Evolutionary conservation across 352 stramenopile species (phyloP).

Genomic region (Aphanomyces astaci): DNA sequence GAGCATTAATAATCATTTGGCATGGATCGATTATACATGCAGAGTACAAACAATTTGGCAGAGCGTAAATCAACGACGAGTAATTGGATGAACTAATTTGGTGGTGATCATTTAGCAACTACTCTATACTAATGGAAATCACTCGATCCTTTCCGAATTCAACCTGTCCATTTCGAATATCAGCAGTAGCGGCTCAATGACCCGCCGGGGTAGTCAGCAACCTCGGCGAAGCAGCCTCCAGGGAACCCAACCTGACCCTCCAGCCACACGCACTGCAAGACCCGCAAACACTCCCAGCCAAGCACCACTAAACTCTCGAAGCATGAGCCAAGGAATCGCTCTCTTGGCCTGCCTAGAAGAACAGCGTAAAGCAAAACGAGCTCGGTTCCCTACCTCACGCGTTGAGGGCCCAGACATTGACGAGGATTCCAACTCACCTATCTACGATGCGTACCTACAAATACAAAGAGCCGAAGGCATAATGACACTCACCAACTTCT

Average conservation of each 20-base stretch:
- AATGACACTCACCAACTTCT: slow-evolving; percentile 1
- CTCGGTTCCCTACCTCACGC: neutral
- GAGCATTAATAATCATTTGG: neutral
- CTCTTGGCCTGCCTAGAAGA: neutral
- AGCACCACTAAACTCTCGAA: neutral
- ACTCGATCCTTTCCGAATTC: neutral
- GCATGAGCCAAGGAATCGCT: neutral
- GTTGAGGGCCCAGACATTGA: neutral
- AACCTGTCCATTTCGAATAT: neutral
- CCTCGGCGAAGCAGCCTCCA: neutral
- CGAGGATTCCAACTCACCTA: neutral
- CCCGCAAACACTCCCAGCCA: neutral
- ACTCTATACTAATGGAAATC: neutral
- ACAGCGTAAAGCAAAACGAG: neutral
- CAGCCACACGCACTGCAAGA: neutral
- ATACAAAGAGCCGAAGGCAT: neutral
- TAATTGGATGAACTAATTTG: neutral
- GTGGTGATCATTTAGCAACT: neutral
- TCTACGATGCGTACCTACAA: slow-evolving; percentile 8
- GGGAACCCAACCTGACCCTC: neutral
- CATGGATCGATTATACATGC: neutral
- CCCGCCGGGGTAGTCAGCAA: neutral
- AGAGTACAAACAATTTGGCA: neutral
- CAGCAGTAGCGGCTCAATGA: neutral
- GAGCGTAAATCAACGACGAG: neutral